phyloP scores from a whole-genome alignment of 495 filamentous ascomycete genomes.

The Pyrenula massariospora region DNA sequence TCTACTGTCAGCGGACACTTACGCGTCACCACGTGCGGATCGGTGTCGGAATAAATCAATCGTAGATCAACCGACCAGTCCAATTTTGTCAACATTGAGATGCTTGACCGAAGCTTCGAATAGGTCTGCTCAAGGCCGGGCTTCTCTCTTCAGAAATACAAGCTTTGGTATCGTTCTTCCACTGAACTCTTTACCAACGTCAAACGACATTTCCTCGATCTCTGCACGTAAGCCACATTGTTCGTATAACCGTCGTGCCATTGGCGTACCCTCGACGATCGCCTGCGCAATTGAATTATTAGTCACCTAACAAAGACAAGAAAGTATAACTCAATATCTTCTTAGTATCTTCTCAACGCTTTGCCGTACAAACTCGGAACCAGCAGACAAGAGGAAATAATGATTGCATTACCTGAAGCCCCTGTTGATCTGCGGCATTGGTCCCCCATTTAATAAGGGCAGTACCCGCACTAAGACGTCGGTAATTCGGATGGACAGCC shows the following conservation, averaged over 20 bases:
- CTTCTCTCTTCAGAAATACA: conserved; percentile 12
- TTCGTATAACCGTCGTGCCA: conserved; percentile 10
- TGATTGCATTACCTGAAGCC: conserved; percentile 1
- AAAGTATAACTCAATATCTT: neutral
- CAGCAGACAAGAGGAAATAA: neutral
- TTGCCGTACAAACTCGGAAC: neutral
- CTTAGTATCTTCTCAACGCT: neutral
- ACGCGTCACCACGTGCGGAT: too few relatives aligned
- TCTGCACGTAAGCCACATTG: conserved; percentile 9
- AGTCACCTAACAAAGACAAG: conserved; percentile 4
- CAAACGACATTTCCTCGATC: conserved; percentile 13
- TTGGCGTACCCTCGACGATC: conserved; percentile 13
- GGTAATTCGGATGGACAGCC: conserved; percentile 34
- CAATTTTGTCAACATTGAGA: too few relatives aligned
- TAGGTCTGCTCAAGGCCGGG: conserved; percentile 3
- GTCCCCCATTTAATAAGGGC: conserved; percentile 40
- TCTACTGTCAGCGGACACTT: too few relatives aligned
- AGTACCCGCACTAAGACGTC: conserved; percentile 34
- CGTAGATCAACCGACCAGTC: too few relatives aligned
- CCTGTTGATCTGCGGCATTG: conserved; percentile 22
- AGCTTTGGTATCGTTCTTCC: conserved; percentile 9
- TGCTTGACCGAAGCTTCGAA: neutral
- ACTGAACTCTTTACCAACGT: conserved; percentile 6
- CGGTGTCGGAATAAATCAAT: too few relatives aligned
- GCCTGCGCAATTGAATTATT: conserved; percentile 3